Percentiles rank a stretch among this genome's conserved stretches.
Conservation (phyloP, 192 early-diverging fungal genomes). For the Coemansia furcata region DNA sequence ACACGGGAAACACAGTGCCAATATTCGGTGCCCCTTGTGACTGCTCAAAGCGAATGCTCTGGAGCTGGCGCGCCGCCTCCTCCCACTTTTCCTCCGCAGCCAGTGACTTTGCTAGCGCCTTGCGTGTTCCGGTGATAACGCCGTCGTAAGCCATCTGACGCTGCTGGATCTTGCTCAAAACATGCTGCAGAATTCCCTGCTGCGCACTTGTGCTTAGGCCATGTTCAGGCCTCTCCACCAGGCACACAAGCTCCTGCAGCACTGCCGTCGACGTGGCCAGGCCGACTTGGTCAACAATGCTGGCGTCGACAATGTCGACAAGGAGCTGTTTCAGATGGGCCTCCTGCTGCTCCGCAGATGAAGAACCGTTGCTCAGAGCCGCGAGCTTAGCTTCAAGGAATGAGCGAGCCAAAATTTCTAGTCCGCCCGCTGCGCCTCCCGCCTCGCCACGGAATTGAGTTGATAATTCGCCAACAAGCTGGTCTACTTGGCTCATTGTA, state of each 20-base stretch:
- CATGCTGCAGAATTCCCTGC: conserved; percentile 62
- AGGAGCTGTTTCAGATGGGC: background rate
- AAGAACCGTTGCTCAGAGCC: background rate
- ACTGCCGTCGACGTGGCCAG: conserved; percentile 75
- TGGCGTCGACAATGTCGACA: conserved; percentile 53
- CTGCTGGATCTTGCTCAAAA: conserved; percentile 68
- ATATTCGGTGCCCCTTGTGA: conserved; percentile 68
- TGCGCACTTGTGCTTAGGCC: conserved; percentile 43
- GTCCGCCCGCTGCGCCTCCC: conserved; percentile 10
- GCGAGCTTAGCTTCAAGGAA: conserved; percentile 18
- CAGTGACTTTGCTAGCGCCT: conserved; percentile 71
- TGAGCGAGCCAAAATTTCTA: background rate
- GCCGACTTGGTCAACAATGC: conserved; percentile 65
- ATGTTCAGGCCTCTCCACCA: conserved; percentile 54
- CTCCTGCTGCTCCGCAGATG: conserved; percentile 10
- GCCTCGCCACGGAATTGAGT: conserved; percentile 27
- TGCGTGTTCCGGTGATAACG: conserved; percentile 57
- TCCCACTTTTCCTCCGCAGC: conserved; percentile 74
- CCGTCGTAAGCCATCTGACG: conserved; percentile 81
- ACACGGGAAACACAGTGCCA: conserved; percentile 74
- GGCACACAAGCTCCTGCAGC: conserved; percentile 65
- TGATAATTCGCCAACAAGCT: conserved; percentile 25
- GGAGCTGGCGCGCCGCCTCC: conserved; percentile 83
- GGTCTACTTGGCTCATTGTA: conserved; percentile 4
- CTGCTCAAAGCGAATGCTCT: conserved; percentile 89